Conservation (phyloP, 768 basidiomycete species). For the Agaricus bisporus region DNA sequence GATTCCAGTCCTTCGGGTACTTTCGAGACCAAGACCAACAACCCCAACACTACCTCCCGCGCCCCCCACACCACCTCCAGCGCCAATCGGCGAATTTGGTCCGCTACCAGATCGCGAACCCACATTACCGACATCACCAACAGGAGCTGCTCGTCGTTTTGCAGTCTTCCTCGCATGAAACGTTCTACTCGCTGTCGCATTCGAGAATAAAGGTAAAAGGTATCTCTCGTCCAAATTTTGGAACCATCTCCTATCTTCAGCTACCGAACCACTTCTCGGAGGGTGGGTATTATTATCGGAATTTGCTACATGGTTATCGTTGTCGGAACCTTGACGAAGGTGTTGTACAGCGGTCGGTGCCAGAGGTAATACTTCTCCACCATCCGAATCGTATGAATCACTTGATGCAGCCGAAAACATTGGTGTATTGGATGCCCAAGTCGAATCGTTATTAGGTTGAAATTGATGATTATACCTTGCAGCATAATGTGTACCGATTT, state of each 20-base stretch:
- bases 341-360: conserved; percentile 42
- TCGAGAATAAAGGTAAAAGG: conserved; percentile 87
- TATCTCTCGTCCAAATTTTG: conserved; percentile 93
- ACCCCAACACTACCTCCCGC: no score
- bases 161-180: conserved; percentile 71
- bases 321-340: conserved; percentile 4
- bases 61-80: not conserved
- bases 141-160: conserved; percentile 26
- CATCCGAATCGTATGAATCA: conserved; percentile 73
- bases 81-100: not conserved
- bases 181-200: conserved; percentile 82
- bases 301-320: conserved; percentile 3
- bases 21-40: no score
- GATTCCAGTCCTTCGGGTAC: conserved; percentile 6
- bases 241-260: conserved; percentile 92
- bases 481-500: conserved; percentile 57
- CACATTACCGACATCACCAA: conserved; percentile 1
- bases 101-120: conserved; percentile 7
- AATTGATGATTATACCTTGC: conserved; percentile 50
- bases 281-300: conserved; percentile 4
- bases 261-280: conserved; percentile 16
- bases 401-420: conserved; percentile 70
- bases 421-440: conserved; percentile 13
- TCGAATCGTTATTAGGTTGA: not conserved
- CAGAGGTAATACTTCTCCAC: conserved; percentile 71